Conservation (phyloP, 2,329 filamentous ascomycete genomes). For the Phyllachora maydis region DNA sequence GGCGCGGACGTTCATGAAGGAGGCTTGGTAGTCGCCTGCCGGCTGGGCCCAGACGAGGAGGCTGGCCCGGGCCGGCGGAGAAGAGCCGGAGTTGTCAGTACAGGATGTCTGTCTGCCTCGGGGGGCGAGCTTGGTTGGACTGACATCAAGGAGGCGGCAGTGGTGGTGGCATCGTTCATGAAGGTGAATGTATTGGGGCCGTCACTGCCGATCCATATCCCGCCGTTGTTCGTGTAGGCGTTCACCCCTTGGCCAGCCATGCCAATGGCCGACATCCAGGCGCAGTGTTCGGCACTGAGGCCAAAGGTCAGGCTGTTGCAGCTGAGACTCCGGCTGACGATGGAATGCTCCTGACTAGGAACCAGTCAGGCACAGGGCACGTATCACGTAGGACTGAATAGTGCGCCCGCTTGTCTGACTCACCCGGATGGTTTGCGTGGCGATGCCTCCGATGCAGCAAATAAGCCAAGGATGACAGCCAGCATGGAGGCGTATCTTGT, state of each 20-base stretch:
- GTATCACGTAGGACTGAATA: conserved; percentile 8
- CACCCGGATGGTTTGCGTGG: too few species aligned
- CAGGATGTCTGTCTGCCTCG: too few species aligned
- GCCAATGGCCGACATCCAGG: conserved; percentile 7
- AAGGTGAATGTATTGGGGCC: conserved; percentile 9
- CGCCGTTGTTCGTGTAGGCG: conserved; percentile 4
- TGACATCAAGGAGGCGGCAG: too few species aligned
- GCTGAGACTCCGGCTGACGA: conserved; percentile 1
- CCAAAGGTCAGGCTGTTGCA: conserved; percentile 5
- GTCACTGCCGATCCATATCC: conserved; percentile 10
- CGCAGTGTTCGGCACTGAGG: conserved; percentile 6
- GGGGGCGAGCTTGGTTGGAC: too few species aligned
- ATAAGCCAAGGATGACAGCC: too few species aligned
- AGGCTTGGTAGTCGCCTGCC: not conserved
- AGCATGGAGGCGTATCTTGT: too few species aligned
- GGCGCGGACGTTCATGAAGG: conserved; percentile 7
- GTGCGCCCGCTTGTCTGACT: too few species aligned
- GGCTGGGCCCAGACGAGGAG: not conserved
- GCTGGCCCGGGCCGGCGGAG: not conserved
- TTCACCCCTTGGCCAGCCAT: conserved; percentile 7
- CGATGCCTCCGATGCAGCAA: too few species aligned
- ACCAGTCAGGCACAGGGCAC: too few species aligned
- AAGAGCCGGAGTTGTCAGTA: too few species aligned
- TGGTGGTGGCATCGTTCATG: conserved; percentile 6
- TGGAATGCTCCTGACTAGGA: not conserved